phyloP scores from a whole-genome alignment of 495 filamentous ascomycete species.

The Neurospora discreta region DNA sequence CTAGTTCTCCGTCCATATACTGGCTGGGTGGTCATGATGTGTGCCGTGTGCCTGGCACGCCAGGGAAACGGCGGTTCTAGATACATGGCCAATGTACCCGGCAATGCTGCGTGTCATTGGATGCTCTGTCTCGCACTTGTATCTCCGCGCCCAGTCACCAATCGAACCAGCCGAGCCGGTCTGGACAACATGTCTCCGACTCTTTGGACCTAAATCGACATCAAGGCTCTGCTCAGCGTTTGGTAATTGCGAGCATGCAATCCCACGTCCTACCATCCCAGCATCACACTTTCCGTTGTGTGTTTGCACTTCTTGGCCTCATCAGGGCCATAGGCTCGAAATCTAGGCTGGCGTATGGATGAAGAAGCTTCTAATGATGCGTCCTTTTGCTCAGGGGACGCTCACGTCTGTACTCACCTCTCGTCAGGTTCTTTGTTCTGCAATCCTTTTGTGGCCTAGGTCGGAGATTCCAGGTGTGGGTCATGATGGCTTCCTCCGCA shows the following conservation, averaged over 20 bases:
- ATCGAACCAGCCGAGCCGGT: background rate
- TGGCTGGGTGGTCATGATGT: background rate
- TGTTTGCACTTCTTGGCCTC: slow-evolving; percentile 1
- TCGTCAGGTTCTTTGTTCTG: background rate
- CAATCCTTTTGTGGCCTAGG: background rate
- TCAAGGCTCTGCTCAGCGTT: background rate
- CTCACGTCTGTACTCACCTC: background rate
- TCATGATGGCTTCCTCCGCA: background rate
- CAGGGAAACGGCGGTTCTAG: background rate
- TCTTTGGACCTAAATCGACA: background rate
- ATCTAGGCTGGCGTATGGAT: background rate
- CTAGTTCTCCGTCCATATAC: background rate
- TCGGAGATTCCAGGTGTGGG: background rate
- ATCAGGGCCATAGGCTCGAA: background rate
- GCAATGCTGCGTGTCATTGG: background rate
- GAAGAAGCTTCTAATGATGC: background rate
- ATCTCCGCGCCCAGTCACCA: background rate
- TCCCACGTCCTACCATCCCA: slow-evolving; percentile 6
- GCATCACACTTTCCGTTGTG: slow-evolving; percentile 1
- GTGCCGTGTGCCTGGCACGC: background rate
- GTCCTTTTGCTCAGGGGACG: background rate
- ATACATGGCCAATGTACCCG: background rate
- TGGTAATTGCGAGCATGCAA: background rate
- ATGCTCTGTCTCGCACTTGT: background rate
- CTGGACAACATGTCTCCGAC: background rate